phyloP scores from a whole-genome alignment of 805 yeast species.

The Nakazawaea ernobii region DNA sequence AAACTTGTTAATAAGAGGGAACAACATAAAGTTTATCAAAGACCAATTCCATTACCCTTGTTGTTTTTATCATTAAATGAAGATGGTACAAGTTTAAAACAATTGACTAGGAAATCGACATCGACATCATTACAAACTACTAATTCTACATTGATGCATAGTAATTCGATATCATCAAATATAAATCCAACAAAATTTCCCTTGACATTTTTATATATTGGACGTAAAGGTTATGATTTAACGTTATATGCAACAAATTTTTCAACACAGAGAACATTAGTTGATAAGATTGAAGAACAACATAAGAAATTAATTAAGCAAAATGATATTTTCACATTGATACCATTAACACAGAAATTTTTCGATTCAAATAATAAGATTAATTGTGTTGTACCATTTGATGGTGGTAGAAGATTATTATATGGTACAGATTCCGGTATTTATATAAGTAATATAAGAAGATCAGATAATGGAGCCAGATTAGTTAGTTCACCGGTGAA shows the following conservation, averaged over 20 bases:
- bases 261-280: conserved; percentile 69
- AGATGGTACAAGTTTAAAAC: conserved; percentile 62
- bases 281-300: conserved; percentile 75
- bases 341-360: conserved; percentile 67
- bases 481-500: conserved; percentile 68
- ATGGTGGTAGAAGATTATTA: conserved; percentile 85
- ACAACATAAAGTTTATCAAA: conserved; percentile 83
- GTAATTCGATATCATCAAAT: conserved; percentile 17
- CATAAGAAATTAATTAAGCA: conserved; percentile 65
- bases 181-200: conserved; percentile 34
- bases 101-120: conserved; percentile 32
- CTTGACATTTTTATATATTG: conserved; percentile 46
- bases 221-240: conserved; percentile 48
- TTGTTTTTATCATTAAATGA: conserved; percentile 71
- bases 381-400: conserved; percentile 89
- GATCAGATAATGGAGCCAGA: conserved; percentile 41
- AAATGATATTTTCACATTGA: conserved; percentile 74
- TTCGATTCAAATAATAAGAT: conserved; percentile 73
- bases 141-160: conserved; percentile 21
- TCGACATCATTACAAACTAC: conserved; percentile 27
- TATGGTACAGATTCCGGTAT: conserved; percentile 93
- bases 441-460: conserved; percentile 67
- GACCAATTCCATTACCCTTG: conserved; percentile 79
- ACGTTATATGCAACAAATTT: conserved; percentile 47
- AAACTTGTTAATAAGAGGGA: conserved; percentile 87